Conservation (phyloP, 2,329 filamentous ascomycete species). For the Ceratocystis diversiconidia region DNA sequence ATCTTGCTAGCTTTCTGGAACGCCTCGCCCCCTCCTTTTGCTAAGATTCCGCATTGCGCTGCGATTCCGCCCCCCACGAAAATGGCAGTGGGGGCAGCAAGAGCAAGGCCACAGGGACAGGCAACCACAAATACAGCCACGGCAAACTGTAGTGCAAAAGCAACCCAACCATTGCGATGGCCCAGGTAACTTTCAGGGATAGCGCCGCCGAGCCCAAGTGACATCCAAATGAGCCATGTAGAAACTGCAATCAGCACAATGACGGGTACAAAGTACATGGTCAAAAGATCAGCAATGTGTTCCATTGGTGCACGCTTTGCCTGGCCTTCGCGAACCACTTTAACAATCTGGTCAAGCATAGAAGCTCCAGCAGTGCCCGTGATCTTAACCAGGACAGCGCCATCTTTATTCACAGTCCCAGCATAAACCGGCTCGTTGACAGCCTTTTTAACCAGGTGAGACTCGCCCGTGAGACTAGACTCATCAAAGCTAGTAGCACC, state of each 20-base stretch:
- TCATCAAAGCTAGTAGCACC: constrained; percentile 67
- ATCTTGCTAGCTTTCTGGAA: constrained; percentile 72
- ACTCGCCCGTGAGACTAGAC: constrained; percentile 75
- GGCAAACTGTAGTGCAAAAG: constrained; percentile 67
- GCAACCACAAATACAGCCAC: constrained; percentile 80
- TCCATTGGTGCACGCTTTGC: constrained; percentile 63
- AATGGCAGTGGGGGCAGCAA: constrained; percentile 75
- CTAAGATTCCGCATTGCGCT: constrained; percentile 65
- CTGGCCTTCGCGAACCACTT: constrained; percentile 63
- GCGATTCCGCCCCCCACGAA: constrained; percentile 72
- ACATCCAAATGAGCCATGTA: constrained; percentile 61
- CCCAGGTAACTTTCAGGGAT: constrained; percentile 45
- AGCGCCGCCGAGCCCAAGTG: constrained; percentile 42
- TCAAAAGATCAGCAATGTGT: constrained; percentile 56
- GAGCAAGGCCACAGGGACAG: constrained; percentile 69
- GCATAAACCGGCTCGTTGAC: constrained; percentile 52
- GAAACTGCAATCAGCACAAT: constrained; percentile 54
- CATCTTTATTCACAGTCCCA: constrained; percentile 59
- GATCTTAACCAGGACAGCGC: constrained; percentile 47
- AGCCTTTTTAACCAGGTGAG: constrained; percentile 49
- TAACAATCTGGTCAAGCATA: constrained; percentile 68
- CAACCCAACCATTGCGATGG: constrained; percentile 48
- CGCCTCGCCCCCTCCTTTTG: constrained; percentile 71
- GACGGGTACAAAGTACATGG: constrained; percentile 62
- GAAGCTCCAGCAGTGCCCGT: constrained; percentile 53